Evolutionary conservation across 495 filamentous ascomycete species (phyloP), one percentile per base, ranked within the genome.

Genomic region (Aspergillus sparsus): DNA sequence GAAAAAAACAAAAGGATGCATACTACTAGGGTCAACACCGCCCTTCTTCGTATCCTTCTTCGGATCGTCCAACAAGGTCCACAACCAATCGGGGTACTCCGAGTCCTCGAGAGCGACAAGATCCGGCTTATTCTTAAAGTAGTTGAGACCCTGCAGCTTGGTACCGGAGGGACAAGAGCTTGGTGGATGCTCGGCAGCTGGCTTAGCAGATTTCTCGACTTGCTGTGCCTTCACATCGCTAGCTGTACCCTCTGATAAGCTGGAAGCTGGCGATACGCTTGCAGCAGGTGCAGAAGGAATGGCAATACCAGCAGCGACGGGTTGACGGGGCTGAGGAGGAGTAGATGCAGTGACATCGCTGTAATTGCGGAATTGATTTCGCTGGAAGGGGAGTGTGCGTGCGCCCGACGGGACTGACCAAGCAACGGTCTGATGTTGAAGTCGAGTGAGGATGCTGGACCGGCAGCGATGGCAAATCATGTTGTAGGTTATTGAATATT

Each of bases 1-100:
- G 5, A 7, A 56, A 46, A 27, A 50, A 50, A 31, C 31, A 9
- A 46, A 35, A 37, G 62, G 27, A 37, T 31, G 77, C 90, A 62
- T 85, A 96, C 93, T 91, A 67, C 68, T 77, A 15, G 68, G 64
- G 53, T 80, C 78, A 53, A 77, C 71, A 53, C 73, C 77, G 27
- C 73, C 76, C 66, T 68, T 72, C 46, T 72, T 71, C 39, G 66
- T 62, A 61, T 74, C 74, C 66, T 73, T 77, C 63, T 64, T 72
- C 8, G 60, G 69, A 69, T 82, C 76, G 15, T 84, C 83, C 27
- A 97, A 76, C 62, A 92, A 83, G 0, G 68, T 74, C 94, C 94
- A 98, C 54, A 98, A 76, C 94, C 94, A 98, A 11, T 79, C 82
- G 13, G 94, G 94, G 77, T 98, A 98, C 55, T 91, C 92, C 35